A percentile compares a stretch with the other conserved stretches of the same genome.
Evolutionary conservation across 1,284 basidiomycete species (phyloP).

Genomic region (Athelia sp.): DNA sequence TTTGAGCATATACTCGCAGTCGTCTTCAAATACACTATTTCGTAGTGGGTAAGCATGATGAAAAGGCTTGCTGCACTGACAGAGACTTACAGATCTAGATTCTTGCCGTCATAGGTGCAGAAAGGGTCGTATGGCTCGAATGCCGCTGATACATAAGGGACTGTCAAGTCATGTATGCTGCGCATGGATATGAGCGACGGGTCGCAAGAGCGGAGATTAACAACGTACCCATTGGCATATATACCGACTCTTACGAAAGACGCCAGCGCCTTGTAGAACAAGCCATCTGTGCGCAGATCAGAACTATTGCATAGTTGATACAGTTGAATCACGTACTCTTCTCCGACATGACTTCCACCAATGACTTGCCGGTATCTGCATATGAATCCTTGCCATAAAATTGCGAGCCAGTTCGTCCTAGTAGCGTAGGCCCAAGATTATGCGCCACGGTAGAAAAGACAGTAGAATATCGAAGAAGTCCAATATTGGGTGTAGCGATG

Average conservation of each 20-base stretch:
- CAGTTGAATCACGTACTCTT: constrained; percentile 43
- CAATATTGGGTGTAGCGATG: constrained; percentile 71
- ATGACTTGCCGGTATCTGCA: constrained; percentile 60
- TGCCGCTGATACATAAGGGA: constrained; percentile 77
- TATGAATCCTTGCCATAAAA: constrained; percentile 76
- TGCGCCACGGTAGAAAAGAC: constrained; percentile 37
- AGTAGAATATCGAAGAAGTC: constrained; percentile 27
- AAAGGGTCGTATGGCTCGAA: constrained; percentile 73
- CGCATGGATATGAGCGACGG: neutral
- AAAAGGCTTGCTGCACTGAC: constrained; percentile 10
- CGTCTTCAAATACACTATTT: constrained; percentile 47
- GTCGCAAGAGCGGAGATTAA: constrained; percentile 1
- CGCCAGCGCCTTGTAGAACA: constrained; percentile 75
- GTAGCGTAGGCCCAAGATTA: constrained; percentile 63
- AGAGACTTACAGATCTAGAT: constrained; percentile 51
- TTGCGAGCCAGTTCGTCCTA: constrained; percentile 85
- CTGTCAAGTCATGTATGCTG: constrained; percentile 72
- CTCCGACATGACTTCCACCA: constrained; percentile 85
- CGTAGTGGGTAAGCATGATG: neutral
- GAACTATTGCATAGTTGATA: neutral
- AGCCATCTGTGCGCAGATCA: constrained; percentile 40
- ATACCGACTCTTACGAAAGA: constrained; percentile 70
- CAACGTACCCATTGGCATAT: constrained; percentile 78
- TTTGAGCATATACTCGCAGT: constrained; percentile 52
- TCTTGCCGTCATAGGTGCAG: constrained; percentile 44